Evolutionary conservation across 805 yeast species (phyloP).

Genomic region (Naumovozyma dairenensis): DNA sequence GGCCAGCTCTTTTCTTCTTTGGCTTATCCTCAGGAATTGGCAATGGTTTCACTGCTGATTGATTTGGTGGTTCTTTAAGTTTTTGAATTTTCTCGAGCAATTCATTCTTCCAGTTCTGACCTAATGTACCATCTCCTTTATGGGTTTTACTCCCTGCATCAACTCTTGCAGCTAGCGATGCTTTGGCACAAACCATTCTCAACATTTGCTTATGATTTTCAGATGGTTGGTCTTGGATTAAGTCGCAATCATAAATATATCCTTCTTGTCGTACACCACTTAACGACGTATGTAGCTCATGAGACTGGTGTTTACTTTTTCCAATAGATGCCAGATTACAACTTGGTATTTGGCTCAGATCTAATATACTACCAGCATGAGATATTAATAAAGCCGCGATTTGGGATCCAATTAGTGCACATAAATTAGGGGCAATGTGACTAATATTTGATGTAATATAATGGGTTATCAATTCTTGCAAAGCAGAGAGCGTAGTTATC

Average conservation of each 20-base stretch:
- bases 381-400: conserved; percentile 67
- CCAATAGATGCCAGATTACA: conserved; percentile 81
- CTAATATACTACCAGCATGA: conserved; percentile 56
- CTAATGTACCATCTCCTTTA: conserved; percentile 40
- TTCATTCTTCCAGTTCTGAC: conserved; percentile 50
- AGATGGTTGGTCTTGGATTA: conserved; percentile 50
- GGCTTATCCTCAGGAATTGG: conserved; percentile 66
- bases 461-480: conserved; percentile 36
- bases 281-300: conserved; percentile 28
- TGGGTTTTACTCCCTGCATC: conserved; percentile 41
- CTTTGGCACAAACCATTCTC: conserved; percentile 70
- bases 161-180: conserved; percentile 72
- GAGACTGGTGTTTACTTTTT: conserved; percentile 29
- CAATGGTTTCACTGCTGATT: conserved; percentile 55
- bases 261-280: conserved; percentile 56
- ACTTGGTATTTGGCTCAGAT: conserved; percentile 61
- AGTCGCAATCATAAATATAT: conserved; percentile 48
- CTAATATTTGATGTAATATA: conserved; percentile 50
- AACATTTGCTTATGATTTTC: conserved; percentile 58
- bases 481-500: conserved; percentile 36
- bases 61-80: conserved; percentile 68
- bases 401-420: conserved; percentile 60
- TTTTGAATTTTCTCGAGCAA: conserved; percentile 57
- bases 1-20: conserved; percentile 81
- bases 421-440: conserved; percentile 68